Conservation (phyloP, 345 rosid species). For the Acer yangbiense region DNA sequence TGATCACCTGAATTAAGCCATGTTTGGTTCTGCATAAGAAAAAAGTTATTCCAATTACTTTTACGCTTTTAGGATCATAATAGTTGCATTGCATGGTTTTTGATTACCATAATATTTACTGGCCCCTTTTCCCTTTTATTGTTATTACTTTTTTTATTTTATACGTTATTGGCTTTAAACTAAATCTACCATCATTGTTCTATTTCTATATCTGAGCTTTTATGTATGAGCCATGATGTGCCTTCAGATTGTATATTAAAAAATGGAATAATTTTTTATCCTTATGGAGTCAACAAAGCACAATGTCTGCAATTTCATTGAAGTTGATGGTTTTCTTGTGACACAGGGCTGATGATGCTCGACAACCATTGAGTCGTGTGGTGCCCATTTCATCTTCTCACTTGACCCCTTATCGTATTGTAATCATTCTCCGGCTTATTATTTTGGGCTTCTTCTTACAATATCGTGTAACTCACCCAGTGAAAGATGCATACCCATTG, state of each 20-base stretch:
- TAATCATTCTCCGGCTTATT: conserved; percentile 89
- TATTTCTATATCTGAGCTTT: neutral
- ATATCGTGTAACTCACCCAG: conserved; percentile 95
- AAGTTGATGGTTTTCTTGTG: conserved; percentile 23
- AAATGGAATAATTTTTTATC: conserved; percentile 1
- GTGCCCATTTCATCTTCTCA: conserved; percentile 85
- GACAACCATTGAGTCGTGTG: conserved; percentile 91
- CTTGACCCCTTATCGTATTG: conserved; percentile 81
- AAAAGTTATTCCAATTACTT: neutral
- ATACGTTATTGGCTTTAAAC: neutral
- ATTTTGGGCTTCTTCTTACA: conserved; percentile 98
- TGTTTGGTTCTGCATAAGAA: neutral
- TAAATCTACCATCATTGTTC: neutral
- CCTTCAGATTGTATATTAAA: conserved; percentile 8
- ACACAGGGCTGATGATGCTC: conserved; percentile 89
- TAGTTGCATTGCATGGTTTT: conserved; percentile 6
- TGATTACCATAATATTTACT: neutral
- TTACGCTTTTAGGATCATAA: conserved; percentile 10
- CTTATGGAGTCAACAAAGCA: neutral
- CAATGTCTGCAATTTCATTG: conserved; percentile 10
- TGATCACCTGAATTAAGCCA: neutral
- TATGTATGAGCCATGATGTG: neutral
- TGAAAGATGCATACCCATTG: conserved; percentile 86
- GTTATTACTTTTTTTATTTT: neutral
- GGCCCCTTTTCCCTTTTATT: neutral